Conservation (phyloP, 2,329 filamentous ascomycete species). For the Juglanconis oblonga region DNA sequence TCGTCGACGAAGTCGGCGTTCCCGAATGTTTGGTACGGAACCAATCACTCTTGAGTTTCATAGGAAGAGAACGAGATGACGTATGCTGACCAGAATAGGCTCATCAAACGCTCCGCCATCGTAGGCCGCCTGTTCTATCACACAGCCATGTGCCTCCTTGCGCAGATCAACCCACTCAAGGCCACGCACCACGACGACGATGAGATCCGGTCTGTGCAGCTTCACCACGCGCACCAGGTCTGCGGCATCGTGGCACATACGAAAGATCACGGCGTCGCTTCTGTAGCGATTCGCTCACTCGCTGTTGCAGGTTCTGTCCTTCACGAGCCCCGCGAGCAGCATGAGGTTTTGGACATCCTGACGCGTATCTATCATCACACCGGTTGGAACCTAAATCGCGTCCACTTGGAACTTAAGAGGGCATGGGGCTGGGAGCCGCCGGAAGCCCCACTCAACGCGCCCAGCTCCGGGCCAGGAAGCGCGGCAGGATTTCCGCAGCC, state of each 20-base stretch:
- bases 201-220: constrained; percentile 68
- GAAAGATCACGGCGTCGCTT: constrained; percentile 75
- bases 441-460: background rate
- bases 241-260: constrained; percentile 87
- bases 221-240: constrained; percentile 76
- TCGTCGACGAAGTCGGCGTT: constrained; percentile 72
- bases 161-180: constrained; percentile 70
- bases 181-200: constrained; percentile 52
- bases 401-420: constrained; percentile 70
- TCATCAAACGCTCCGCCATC: constrained; percentile 78
- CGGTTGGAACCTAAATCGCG: constrained; percentile 71
- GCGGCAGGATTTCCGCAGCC: background rate
- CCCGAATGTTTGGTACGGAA: constrained; percentile 75
- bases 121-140: constrained; percentile 87
- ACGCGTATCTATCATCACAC: constrained; percentile 72
- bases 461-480: background rate
- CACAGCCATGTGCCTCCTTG: constrained; percentile 76
- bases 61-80: background rate
- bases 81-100: constrained; percentile 44
- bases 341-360: constrained; percentile 76
- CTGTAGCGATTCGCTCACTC: constrained; percentile 75
- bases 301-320: constrained; percentile 75
- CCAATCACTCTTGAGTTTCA: background rate
- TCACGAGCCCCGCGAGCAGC: constrained; percentile 66
- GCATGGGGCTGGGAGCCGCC: constrained; percentile 69